Conservation (phyloP, 148 eudicot genomes). For the Rhododendron vialii region DNA sequence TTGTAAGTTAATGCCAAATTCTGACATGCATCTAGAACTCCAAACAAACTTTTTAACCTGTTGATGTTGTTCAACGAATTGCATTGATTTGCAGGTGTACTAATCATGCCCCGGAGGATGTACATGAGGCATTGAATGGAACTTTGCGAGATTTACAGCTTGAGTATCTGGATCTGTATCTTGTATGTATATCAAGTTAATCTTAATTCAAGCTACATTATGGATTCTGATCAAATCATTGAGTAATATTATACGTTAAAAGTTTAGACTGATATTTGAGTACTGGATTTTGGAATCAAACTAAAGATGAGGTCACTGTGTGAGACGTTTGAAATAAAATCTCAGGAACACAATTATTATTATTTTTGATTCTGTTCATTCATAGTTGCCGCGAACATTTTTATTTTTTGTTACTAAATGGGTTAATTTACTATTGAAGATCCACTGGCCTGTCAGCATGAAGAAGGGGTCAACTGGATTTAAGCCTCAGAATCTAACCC, state of each 20-base stretch:
- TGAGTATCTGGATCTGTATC: slow-evolving; percentile 56
- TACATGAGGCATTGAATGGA: slow-evolving; percentile 41
- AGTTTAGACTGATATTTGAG: not conserved
- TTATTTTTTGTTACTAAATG: not conserved
- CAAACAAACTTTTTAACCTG: not conserved
- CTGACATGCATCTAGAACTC: not conserved
- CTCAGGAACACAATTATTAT: not conserved
- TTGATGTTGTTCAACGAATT: not conserved
- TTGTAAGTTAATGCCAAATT: not conserved
- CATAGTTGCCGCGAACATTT: not conserved
- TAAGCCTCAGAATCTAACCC: slow-evolving; percentile 41
- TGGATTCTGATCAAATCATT: not conserved
- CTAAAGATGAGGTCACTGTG: not conserved
- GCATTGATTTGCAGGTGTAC: slow-evolving; percentile 36
- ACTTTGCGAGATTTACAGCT: slow-evolving; percentile 56
- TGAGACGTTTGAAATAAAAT: not conserved
- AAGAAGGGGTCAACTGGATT: slow-evolving; percentile 52
- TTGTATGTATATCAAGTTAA: slow-evolving; percentile 29
- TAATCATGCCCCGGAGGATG: slow-evolving; percentile 60
- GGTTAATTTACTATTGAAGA: slow-evolving; percentile 25
- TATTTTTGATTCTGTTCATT: not conserved
- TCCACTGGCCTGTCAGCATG: slow-evolving; percentile 66
- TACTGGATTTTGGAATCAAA: not conserved
- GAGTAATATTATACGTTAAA: not conserved
- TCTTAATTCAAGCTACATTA: not conserved